Evolutionary conservation across 202 grass and related monocot species (phyloP), one percentile per base, ranked within the genome.

Genomic region (Elaeis oleifera): DNA sequence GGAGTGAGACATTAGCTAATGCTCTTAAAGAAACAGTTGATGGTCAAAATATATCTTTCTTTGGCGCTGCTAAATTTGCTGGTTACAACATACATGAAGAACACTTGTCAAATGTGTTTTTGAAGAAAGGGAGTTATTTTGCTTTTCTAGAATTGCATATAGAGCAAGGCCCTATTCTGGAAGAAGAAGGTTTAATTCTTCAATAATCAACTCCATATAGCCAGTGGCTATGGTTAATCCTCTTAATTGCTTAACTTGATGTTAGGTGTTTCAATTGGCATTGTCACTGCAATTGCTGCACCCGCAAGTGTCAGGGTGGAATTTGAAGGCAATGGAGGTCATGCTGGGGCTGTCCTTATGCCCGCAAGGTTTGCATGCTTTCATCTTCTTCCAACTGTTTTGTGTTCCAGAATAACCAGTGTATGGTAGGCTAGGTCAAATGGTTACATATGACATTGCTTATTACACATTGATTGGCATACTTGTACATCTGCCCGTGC

Each of bases 201-300:
- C 3, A 54, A 44, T 64, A 62, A 29, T 72, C 59, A 25, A 28
- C 60, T 16, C 3, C 19, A 24, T 75, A 16, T 15, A 1, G 16
- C 36, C 51, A 63, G 9, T 13, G 11, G 36, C 24, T 8, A 55
- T 19, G 20, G 26, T 20, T 23, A 56, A 61, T 55, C 3, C 6
- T 49, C 0, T 20, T 22, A 63, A 75, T 72, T 31, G 3, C 17
- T 65, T 6, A 59, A 64, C 44, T 56, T 76, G 51, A 63, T 58
- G 9, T 68, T 2, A 97, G 87, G 84, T 76, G 62, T 97, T 58
- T 76, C 76, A 56, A 86, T 97, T 76, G 92, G 92, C 48, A 77
- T 91, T 76, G 92, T 97, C 61, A 89, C 92, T 83, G 88, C 92
- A 63, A 97, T 97, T 89, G 92, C 82, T 89, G 92, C 88, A 64